Percentiles rank a stretch among this genome's conserved stretches.
Conservation (phyloP, 2,329 filamentous ascomycete species). For the Aspergillus quadrilineatus region DNA sequence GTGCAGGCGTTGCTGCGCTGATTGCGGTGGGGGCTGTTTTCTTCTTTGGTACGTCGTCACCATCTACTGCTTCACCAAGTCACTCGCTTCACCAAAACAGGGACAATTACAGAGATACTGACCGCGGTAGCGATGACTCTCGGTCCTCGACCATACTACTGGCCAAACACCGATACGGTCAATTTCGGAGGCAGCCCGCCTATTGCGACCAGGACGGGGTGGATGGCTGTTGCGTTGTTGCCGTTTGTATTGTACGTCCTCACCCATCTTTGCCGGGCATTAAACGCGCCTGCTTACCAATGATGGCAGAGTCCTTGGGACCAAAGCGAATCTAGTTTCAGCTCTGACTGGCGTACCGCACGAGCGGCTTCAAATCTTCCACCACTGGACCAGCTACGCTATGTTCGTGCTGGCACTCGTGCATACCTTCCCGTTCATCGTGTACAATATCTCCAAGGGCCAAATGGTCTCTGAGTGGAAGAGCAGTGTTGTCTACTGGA, state of each 20-base stretch:
- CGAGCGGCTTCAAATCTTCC: conserved; percentile 53
- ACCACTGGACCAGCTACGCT: conserved; percentile 55
- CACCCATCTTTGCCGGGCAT: too few species aligned
- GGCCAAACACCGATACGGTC: conserved; percentile 45
- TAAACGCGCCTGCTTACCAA: too few species aligned
- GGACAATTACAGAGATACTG: background rate
- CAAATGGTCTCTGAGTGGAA: conserved; percentile 51
- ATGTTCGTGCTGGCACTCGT: conserved; percentile 58
- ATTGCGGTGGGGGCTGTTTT: conserved; percentile 44
- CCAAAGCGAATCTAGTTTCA: conserved; percentile 59
- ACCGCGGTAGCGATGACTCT: conserved; percentile 45
- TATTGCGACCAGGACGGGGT: conserved; percentile 54
- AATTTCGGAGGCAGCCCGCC: conserved; percentile 54
- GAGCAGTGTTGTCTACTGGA: conserved; percentile 53
- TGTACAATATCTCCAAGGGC: conserved; percentile 51
- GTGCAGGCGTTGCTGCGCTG: conserved; percentile 47
- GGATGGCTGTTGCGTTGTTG: conserved; percentile 53
- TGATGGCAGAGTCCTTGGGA: conserved; percentile 42
- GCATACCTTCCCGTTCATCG: conserved; percentile 61
- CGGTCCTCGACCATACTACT: conserved; percentile 56
- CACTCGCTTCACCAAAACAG: background rate
- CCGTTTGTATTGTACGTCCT: conserved; percentile 50
- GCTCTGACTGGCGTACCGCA: conserved; percentile 56
- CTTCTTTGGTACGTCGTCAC: conserved; percentile 44
- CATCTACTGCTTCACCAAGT: background rate